Base-by-base conservation (phyloP, 73 alveolate species). In the Diophrys appendiculata region DNA sequence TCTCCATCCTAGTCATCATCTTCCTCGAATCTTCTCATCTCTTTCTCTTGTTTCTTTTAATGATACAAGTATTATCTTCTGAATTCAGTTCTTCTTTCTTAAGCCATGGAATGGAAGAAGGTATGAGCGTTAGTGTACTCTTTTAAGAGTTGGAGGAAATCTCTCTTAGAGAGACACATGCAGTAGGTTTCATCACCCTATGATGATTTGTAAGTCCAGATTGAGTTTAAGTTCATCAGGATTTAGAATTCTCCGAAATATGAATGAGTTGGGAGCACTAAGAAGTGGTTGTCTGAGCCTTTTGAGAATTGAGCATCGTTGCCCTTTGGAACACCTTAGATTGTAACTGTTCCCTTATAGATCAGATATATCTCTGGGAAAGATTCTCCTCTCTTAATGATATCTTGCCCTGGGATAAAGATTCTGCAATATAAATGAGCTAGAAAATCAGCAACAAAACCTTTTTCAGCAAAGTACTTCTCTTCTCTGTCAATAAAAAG, bases 181-280 rank as follows among this genome's bases (percentile, higher is more conserved):
- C 80, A 56, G 56, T 71, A 52, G 24, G 75, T 67, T 28, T 67
- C 75, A 67, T 25, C 23, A 67, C 26, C 75, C 53, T 28, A 77
- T 1, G 29, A n/a, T 14, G 65, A 84, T 81, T 80, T 86, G 78
- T 86, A 86, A 11, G 72, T 82, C 29, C 69, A 54, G 33, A 69
- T 34, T 0, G 89, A 79, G 60, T 82, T 78, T 64, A 86, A 74
- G 29, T 86, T 60, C 70, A 72, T 33, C 1, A 78, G 22, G 73
- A 81, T 69, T 75, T 87, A 72, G 68, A 77, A 73, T 26, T 87
- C 94, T n/a, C 94, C 94, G 55, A 87, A 87, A 81, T 72, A 87
- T n/a, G 94, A 80, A 52, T 54, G 67, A 18, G 88, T 77, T 0
- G 94, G 94, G 29, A 87, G 80, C 0, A 81, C 82, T 33, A 87